A percentile compares a stretch with the other conserved stretches of the same genome.
phyloP scores from a whole-genome alignment of 371 early-diverging fungal genomes.

The Mucor irregularis region DNA sequence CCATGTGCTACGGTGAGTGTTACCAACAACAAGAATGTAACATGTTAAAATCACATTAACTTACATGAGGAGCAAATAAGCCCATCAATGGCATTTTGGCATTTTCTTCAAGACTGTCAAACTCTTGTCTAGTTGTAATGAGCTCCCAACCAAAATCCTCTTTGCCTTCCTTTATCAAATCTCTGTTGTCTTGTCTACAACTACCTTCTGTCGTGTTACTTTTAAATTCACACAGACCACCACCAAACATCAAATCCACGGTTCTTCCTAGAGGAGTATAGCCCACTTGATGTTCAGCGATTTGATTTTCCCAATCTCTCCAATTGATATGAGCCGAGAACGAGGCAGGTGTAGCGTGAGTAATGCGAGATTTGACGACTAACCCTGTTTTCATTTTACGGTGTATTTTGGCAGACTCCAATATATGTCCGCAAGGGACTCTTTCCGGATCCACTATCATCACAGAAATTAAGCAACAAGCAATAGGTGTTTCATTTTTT shows the following conservation, averaged over 20 bases:
- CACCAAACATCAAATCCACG: constrained; percentile 93
- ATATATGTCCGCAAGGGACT: constrained; percentile 85
- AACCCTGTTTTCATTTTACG: constrained; percentile 83
- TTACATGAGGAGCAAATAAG: constrained; percentile 61
- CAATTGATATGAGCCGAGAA: constrained; percentile 81
- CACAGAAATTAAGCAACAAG: not conserved
- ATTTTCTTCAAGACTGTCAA: constrained; percentile 51
- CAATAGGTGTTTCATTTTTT: not conserved
- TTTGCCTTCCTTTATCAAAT: constrained; percentile 59
- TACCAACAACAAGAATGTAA: not conserved
- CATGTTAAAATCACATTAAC: not conserved
- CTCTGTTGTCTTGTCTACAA: constrained; percentile 72
- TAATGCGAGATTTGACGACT: constrained; percentile 90
- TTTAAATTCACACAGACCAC: constrained; percentile 85
- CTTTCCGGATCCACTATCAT: constrained; percentile 50
- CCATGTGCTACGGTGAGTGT: constrained; percentile 59
- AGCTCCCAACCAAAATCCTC: constrained; percentile 56
- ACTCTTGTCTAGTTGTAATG: constrained; percentile 52
- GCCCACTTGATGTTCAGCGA: constrained; percentile 91
- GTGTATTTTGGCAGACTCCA: constrained; percentile 89
- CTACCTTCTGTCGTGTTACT: constrained; percentile 58
- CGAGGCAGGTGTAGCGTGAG: constrained; percentile 86
- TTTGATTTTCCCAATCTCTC: constrained; percentile 79
- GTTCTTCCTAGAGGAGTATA: constrained; percentile 76
- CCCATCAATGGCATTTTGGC: constrained; percentile 73